Base-by-base conservation (phyloP, 257 asterid genomes). In the Solanum sejunctum region DNA sequence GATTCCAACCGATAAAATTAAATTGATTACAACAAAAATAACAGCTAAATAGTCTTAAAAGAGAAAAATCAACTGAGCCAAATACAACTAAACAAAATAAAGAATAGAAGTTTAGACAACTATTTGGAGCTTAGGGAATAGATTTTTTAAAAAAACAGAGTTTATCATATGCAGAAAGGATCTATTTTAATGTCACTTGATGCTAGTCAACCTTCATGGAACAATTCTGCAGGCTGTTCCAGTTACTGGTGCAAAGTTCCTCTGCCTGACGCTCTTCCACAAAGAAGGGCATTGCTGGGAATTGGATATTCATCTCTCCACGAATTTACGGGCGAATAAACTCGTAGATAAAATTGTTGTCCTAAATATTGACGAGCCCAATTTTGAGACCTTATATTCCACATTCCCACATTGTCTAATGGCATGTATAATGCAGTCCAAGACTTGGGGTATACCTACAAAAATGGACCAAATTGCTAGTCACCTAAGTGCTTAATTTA, bases 341-440 rank as follows among this genome's bases (percentile, higher is more conserved):
- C 88, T 21, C 92, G 66, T 26, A 89, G 84, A 77, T 89, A 89
- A 84, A 89, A 88, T 51, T 89, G 92, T 10, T 89, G 92, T 1
- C 90, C 92, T 70, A 88, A 86, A 52, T 89, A 88, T 77, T 89
- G 92, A 3, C 92, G 88, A 13, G 77, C 85, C 92, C 92, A 89
- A 45, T 89, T 75, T 73, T 89, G 86, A 51, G 92, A 89, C 54
- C 92, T 86, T 86, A 89, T 63, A 4, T 89, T 88, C 92, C 92
- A 89, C 90, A 88, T 88, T 51, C 92, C 92, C 72, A 88, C 92
- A 58, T 89, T 89, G 84, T 89, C 92, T 71, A 89, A 72, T 26
- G 92, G 92, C 88, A 89, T 88, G 86, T 88, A 89, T 9, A 89
- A 54, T 26, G 92, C 87, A 1, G 86, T 89, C 92, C 92, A 88